Evolutionary conservation across 23 red algal species (phyloP), one percentile per base, ranked within the genome.

Genomic region (Cyanidium caldarium): DNA sequence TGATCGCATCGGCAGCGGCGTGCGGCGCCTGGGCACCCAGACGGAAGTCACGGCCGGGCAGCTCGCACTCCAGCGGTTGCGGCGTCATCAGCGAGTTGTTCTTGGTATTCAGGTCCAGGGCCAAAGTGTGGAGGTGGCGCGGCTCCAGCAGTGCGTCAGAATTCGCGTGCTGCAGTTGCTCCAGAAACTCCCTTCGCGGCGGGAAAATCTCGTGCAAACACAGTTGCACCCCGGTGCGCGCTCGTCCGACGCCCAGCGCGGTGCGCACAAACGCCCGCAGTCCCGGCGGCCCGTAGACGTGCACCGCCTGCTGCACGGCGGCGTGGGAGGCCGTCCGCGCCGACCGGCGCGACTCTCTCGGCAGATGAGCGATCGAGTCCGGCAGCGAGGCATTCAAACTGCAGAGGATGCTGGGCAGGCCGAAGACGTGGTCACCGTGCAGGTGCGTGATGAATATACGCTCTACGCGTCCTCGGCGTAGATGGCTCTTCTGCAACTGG

Each of bases 351-450:
- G 46, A 40, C 40, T 40, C 34, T 12, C 42, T 51, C 42, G 33
- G 44, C 69, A 73, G 46, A n/a, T n/a, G n/a, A n/a, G n/a, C n/a
- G n/a, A n/a, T n/a, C n/a, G n/a, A n/a, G n/a, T n/a, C n/a, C 5
- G 10, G 13, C 7, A 21, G 19, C 7, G 10, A 21, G 13, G 23
- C 23, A 5, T 28, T 28, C n/a, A 61, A 28, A 25, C 51, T 28
- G 23, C 51, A 61, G 36, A 94, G 51, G 37, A 94, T 34, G 14
- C 46, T 42, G 3, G 89, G 77, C 34, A 94, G 45, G 38, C 89
- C 89, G 57, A 83, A 94, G 21, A 86, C 71, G 58, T 94, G 89
- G 45, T 94, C 89, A 2, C 89, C 89, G 68, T 94, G 89, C 23
- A 94, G 61, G 51, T 94, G 89, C 13, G 89, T 94, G 20, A 94